phyloP scores from a whole-genome alignment of 108 stramenopile species.

The Fistulifera pelliculosa region DNA sequence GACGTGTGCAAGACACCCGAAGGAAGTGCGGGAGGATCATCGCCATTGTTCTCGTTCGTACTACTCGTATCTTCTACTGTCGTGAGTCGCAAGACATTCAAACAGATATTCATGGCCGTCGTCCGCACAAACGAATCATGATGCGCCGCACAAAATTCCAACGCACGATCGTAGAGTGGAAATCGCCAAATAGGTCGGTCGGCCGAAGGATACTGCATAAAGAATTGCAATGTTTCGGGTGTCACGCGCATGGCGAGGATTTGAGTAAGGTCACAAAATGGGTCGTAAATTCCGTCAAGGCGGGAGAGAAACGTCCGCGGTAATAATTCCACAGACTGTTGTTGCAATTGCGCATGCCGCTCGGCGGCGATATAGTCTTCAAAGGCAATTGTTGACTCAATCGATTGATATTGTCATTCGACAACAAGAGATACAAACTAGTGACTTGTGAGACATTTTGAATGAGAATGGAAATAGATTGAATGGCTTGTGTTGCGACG shows the following conservation, averaged over 20 bases:
- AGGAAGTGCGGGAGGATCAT: constrained; percentile 32
- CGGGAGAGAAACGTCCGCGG: constrained; percentile 28
- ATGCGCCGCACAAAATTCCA: constrained; percentile 75
- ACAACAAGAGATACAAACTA: constrained; percentile 69
- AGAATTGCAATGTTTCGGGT: constrained; percentile 82
- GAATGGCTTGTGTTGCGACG: constrained; percentile 76
- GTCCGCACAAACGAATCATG: constrained; percentile 80
- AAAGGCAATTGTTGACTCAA: constrained; percentile 59
- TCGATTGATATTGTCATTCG: constrained; percentile 76
- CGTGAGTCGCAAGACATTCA: constrained; percentile 74
- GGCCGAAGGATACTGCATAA: constrained; percentile 48
- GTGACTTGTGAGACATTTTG: constrained; percentile 83
- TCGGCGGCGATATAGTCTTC: constrained; percentile 58
- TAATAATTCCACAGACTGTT: too few relatives aligned
- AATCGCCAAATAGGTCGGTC: constrained; percentile 25
- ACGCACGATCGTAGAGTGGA: constrained; percentile 73
- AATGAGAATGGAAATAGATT: constrained; percentile 76
- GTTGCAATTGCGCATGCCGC: neutral
- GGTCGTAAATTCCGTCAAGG: constrained; percentile 69
- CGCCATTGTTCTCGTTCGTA: constrained; percentile 6
- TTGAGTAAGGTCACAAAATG: constrained; percentile 81
- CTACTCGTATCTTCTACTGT: constrained; percentile 24
- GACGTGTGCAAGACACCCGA: constrained; percentile 55
- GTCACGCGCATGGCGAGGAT: constrained; percentile 82
- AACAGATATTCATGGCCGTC: constrained; percentile 85